Evolutionary conservation across 139 green algal species (phyloP).

Genomic region (Bryopsis sp.): DNA sequence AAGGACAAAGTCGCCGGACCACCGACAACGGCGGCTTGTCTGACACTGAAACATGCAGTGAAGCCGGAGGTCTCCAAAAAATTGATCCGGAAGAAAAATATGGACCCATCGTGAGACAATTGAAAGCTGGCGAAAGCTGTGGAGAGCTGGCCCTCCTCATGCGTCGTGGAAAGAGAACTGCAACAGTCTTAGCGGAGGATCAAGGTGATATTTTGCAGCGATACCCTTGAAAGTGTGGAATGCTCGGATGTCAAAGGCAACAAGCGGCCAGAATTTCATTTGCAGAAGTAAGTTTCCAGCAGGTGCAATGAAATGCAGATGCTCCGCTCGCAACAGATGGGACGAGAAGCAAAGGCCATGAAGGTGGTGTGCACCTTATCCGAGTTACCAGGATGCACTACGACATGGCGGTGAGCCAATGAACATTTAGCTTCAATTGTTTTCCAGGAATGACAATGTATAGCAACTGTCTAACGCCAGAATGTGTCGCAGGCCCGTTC

Average conservation of each 20-base stretch:
- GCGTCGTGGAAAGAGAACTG: conserved; percentile 16
- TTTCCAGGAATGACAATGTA: no score
- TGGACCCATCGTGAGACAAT: conserved; percentile 13
- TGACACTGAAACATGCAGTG: not conserved
- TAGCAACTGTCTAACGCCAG: no score
- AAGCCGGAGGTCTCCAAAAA: not conserved
- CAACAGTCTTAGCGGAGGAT: conserved; percentile 14
- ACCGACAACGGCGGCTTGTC: not conserved
- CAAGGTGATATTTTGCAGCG: no score
- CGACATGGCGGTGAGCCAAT: not conserved
- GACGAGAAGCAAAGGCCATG: no score
- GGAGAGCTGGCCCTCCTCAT: conserved; percentile 30
- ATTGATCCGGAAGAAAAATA: conserved; percentile 12
- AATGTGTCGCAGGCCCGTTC: not conserved
- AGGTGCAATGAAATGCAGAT: no score
- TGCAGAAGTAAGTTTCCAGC: no score
- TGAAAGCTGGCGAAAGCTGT: conserved; percentile 20
- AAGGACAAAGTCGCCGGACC: no score
- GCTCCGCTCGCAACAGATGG: no score
- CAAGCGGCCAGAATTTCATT: no score
- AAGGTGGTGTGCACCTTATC: not conserved
- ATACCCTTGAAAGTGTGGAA: no score
- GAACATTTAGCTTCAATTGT: no score
- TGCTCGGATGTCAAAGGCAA: no score
- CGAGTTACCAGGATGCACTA: not conserved